Evolutionary conservation across 176 grass and related monocot genomes (phyloP).

Genomic region (Rhynchospora breviuscula): DNA sequence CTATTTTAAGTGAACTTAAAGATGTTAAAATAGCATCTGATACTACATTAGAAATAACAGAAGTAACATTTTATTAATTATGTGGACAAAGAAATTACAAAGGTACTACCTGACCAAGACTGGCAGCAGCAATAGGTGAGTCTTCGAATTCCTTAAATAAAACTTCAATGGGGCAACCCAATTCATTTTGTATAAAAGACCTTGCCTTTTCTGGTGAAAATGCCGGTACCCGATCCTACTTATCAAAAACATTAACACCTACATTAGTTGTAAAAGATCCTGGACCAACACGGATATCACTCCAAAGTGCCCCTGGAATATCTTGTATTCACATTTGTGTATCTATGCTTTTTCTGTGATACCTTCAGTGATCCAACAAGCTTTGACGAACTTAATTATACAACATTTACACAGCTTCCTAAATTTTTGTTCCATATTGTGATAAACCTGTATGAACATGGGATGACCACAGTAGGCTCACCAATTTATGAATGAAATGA

Average conservation of each 20-base stretch:
- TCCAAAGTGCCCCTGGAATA: background rate
- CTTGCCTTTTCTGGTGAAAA: conserved; percentile 90
- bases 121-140: conserved; percentile 82
- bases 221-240: conserved; percentile 88
- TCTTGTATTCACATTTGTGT: background rate
- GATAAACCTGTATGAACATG: background rate
- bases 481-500: background rate
- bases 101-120: conserved; percentile 91
- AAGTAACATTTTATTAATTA: background rate
- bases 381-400: background rate
- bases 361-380: background rate
- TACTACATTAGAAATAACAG: background rate
- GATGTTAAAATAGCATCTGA: background rate
- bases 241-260: conserved; percentile 17
- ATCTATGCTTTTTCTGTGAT: background rate
- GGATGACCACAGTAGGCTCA: background rate
- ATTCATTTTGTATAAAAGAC: conserved; percentile 73
- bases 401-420: too few relatives aligned
- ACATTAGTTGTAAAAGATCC: background rate
- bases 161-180: conserved; percentile 71
- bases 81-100: conserved; percentile 14
- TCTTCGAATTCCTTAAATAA: conserved; percentile 91
- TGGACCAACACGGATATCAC: background rate
- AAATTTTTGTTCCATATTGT: background rate
- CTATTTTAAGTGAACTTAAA: conserved; percentile 22